These are phyloP conservation scores for Ceratocystis smalleyi DNA, from an alignment of 2,329 filamentous ascomycete species.

Conservation along the genomic window DNA sequence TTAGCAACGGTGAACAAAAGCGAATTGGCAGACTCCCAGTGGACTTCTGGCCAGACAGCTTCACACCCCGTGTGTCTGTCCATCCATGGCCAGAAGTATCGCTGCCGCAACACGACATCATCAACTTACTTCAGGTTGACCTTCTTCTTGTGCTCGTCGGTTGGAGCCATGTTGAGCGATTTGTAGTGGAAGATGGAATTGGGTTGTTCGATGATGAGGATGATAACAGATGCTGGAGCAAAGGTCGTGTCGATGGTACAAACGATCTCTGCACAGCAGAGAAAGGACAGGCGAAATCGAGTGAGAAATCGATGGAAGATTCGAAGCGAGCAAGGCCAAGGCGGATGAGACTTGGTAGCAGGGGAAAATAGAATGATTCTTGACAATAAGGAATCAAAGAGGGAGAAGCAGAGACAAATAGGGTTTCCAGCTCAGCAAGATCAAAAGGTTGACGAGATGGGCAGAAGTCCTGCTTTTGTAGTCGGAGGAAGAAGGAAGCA, in stretches of 20 bases:
- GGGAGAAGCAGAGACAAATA: neutral
- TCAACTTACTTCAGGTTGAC: slow-evolving; percentile 60
- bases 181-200: neutral
- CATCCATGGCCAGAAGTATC: neutral
- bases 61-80: neutral
- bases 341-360: neutral
- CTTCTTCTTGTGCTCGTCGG: slow-evolving; percentile 65
- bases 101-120: neutral
- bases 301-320: neutral
- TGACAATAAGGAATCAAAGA: neutral
- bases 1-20: slow-evolving; percentile 22
- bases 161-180: slow-evolving; percentile 41
- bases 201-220: neutral
- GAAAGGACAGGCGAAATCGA: slow-evolving; percentile 5
- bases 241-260: neutral
- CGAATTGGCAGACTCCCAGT: too few relatives aligned
- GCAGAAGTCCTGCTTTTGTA: neutral
- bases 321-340: neutral
- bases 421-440: neutral
- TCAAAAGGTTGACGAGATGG: neutral
- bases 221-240: neutral
- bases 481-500: neutral
- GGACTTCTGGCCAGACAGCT: too few relatives aligned
- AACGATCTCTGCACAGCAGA: slow-evolving; percentile 16
- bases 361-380: neutral